phyloP scores from a whole-genome alignment of 1,284 basidiomycete genomes.

The Cryptococcus sp. region DNA sequence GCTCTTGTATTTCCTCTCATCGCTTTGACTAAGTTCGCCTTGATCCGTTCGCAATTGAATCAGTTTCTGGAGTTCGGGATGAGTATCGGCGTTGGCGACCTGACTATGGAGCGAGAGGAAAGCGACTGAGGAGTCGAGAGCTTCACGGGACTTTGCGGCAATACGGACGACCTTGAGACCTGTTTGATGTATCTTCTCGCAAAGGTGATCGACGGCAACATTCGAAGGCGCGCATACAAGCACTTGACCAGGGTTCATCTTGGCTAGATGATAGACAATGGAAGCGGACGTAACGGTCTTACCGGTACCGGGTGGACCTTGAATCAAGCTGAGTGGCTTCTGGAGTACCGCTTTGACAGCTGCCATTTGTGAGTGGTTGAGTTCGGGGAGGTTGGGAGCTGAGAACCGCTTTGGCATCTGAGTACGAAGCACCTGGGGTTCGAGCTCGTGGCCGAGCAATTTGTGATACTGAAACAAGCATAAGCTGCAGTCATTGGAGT shows the following conservation, averaged over 20 bases:
- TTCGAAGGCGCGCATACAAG: slow-evolving; percentile 99
- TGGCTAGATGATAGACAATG: slow-evolving; percentile 96
- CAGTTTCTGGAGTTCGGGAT: slow-evolving; percentile 93
- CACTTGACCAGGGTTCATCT: slow-evolving; percentile 99
- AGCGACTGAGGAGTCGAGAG: slow-evolving; percentile 86
- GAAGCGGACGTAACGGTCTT: slow-evolving; percentile 99
- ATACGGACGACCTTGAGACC: slow-evolving; percentile 97
- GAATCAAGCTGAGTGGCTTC: slow-evolving; percentile 96
- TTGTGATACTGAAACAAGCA: slow-evolving; percentile 78
- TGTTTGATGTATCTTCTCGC: slow-evolving; percentile 96
- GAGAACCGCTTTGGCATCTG: slow-evolving; percentile 85
- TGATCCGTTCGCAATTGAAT: slow-evolving; percentile 97
- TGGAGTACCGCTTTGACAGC: slow-evolving; percentile 98
- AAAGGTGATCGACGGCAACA: slow-evolving; percentile 98
- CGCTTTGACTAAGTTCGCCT: slow-evolving; percentile 92
- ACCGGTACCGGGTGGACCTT: slow-evolving; percentile 97
- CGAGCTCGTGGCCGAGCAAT: slow-evolving; percentile 92
- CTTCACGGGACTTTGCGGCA: slow-evolving; percentile 96
- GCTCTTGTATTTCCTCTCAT: slow-evolving; percentile 97
- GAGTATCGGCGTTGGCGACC: slow-evolving; percentile 91
- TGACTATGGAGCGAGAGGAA: slow-evolving; percentile 97
- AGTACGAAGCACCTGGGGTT: slow-evolving; percentile 75
- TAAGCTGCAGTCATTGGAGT: background rate
- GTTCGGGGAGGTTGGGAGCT: slow-evolving; percentile 93
- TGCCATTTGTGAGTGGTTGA: slow-evolving; percentile 99